Percentiles rank a stretch among this genome's conserved stretches.
These are phyloP conservation scores for Colletotrichum neosansevieriae DNA, from an alignment of 2,329 filamentous ascomycete species.

Conservation along the genomic window DNA sequence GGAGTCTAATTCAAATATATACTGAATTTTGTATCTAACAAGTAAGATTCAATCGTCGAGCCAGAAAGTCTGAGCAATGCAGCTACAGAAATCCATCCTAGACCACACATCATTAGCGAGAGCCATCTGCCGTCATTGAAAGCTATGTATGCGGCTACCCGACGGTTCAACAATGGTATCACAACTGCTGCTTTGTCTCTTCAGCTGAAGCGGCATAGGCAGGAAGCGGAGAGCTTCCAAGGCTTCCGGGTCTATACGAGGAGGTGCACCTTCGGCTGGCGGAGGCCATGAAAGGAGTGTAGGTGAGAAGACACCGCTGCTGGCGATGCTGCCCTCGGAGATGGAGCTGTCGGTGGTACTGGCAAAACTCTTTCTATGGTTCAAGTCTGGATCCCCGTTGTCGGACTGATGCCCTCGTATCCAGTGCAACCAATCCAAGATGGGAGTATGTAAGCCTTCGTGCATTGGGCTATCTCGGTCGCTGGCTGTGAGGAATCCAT, in stretches of 20 bases:
- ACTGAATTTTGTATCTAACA: constrained; percentile 10
- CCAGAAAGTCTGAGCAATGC: constrained; percentile 9
- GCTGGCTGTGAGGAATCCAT: neutral
- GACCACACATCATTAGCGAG: neutral
- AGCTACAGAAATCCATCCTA: neutral
- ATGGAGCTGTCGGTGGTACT: constrained; percentile 11
- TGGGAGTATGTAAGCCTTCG: constrained; percentile 18
- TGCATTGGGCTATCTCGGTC: constrained; percentile 13
- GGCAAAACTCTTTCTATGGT: constrained; percentile 33
- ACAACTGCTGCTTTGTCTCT: neutral
- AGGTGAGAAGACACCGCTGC: constrained; percentile 35
- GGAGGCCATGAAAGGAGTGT: constrained; percentile 22
- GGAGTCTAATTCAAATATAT: neutral
- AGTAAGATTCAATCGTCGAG: neutral
- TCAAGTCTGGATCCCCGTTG: constrained; percentile 27
- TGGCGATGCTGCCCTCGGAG: constrained; percentile 21
- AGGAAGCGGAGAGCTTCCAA: constrained; percentile 15
- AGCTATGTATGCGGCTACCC: neutral
- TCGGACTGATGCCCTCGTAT: constrained; percentile 29
- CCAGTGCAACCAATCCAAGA: constrained; percentile 33
- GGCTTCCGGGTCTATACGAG: neutral
- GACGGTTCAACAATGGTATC: neutral
- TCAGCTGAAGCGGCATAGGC: neutral
- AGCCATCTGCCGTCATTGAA: neutral
- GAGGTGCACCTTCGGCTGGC: neutral